Evolutionary conservation across 331 rosid genomes (phyloP).

Genomic region (Malus hybrid): DNA sequence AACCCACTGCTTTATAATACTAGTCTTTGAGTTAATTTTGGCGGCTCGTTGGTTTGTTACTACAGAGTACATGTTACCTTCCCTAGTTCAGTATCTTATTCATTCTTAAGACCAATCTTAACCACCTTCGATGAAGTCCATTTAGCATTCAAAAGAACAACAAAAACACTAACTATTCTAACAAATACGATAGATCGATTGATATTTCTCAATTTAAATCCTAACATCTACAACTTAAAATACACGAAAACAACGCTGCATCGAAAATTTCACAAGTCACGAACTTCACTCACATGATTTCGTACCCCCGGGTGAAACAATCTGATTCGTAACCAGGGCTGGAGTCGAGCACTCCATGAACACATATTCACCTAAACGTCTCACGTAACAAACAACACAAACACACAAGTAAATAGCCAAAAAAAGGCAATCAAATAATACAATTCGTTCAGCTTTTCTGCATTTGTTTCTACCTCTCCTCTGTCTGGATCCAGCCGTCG

Average conservation of each 20-base stretch:
- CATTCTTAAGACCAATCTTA: not conserved
- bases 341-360: conserved; percentile 64
- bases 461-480: conserved; percentile 48
- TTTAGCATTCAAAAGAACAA: not conserved
- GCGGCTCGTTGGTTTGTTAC: too few species aligned
- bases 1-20: not conserved
- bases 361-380: conserved; percentile 62
- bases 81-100: not conserved
- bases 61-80: too few species aligned
- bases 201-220: not conserved
- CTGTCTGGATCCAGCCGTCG: conserved; percentile 66
- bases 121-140: not conserved
- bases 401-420: not conserved
- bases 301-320: conserved; percentile 53
- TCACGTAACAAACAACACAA: conserved; percentile 7
- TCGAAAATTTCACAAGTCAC: not conserved
- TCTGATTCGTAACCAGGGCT: conserved; percentile 65
- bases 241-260: not conserved
- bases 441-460: not conserved
- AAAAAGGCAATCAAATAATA: not conserved
- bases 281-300: conserved; percentile 70
- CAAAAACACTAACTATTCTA: not conserved
- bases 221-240: not conserved
- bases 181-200: not conserved
- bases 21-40: too few species aligned